Conservation (phyloP, 164 flowering plant species). For the Nymphaea thermarum region DNA sequence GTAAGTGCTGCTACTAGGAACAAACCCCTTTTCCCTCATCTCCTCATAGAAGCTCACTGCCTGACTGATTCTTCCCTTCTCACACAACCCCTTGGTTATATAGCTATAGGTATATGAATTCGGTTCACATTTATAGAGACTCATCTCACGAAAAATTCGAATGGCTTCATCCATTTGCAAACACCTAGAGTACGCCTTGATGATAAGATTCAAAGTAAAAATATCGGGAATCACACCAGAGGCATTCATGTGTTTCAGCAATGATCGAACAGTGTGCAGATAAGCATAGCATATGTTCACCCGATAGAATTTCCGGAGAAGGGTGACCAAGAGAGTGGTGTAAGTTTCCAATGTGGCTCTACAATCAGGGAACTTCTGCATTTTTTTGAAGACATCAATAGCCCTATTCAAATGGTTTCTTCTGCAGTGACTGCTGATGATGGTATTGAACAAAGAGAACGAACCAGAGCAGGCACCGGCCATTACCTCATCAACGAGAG, state of each 20-base stretch:
- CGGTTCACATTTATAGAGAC: conserved; percentile 71
- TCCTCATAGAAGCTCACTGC: conserved; percentile 56
- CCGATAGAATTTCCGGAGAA: conserved; percentile 53
- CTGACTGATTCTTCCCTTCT: conserved; percentile 55
- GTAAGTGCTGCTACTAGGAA: conserved; percentile 40
- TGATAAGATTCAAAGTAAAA: conserved; percentile 62
- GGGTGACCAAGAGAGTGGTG: conserved; percentile 31
- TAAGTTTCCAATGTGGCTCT: conserved; percentile 69
- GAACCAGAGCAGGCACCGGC: conserved; percentile 62
- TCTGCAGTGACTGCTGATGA: conserved; percentile 47
- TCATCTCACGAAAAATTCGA: conserved; percentile 70
- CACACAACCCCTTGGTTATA: conserved; percentile 60
- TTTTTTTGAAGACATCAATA: conserved; percentile 69
- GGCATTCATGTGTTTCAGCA: conserved; percentile 72
- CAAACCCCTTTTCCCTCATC: conserved; percentile 56
- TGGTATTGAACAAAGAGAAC: conserved; percentile 46
- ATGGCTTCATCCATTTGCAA: conserved; percentile 64
- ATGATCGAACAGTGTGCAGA: conserved; percentile 51
- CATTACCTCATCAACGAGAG: conserved; percentile 64
- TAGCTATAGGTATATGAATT: conserved; percentile 53
- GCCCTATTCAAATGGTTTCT: conserved; percentile 46
- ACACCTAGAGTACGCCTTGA: conserved; percentile 70
- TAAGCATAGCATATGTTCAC: conserved; percentile 50
- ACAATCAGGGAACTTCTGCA: conserved; percentile 40
- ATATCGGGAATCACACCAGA: conserved; percentile 66